These are phyloP conservation scores for Trichocomaceae sp. DNA, from an alignment of 2,329 filamentous ascomycete species.

Conservation along the genomic window DNA sequence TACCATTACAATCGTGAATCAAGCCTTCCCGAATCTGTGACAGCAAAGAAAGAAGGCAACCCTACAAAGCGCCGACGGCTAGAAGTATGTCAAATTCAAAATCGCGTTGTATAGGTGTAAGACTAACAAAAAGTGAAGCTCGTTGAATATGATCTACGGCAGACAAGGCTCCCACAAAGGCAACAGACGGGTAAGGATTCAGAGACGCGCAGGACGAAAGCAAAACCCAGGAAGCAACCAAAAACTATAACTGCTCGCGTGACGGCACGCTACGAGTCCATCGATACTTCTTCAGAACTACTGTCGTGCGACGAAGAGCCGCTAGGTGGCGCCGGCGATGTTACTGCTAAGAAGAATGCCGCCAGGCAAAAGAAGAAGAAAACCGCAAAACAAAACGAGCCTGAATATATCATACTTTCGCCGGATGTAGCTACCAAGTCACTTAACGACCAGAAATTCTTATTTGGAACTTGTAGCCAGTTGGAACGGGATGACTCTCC, in stretches of 20 bases:
- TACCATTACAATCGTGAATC: constrained; percentile 33
- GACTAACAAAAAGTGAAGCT: constrained; percentile 1
- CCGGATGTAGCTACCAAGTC: constrained; percentile 62
- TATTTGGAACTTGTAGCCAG: constrained; percentile 84
- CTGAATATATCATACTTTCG: constrained; percentile 57
- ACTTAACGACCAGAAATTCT: constrained; percentile 63
- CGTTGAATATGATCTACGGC: constrained; percentile 5
- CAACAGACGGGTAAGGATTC: constrained; percentile 1
- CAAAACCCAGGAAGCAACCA: constrained; percentile 58
- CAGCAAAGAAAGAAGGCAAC: constrained; percentile 16
- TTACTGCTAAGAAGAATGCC: constrained; percentile 8
- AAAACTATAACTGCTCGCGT: constrained; percentile 73
- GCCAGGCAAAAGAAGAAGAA: constrained; percentile 15
- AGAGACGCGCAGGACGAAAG: not conserved
- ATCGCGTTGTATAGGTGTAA: not conserved
- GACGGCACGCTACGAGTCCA: constrained; percentile 59
- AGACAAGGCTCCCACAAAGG: not conserved
- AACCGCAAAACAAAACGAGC: constrained; percentile 22
- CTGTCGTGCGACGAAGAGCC: constrained; percentile 15
- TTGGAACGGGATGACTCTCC: constrained; percentile 67
- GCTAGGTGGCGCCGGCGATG: not conserved
- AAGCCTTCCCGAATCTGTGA: constrained; percentile 14
- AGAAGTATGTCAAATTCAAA: constrained; percentile 25
- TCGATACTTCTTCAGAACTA: constrained; percentile 22
- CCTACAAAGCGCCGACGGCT: constrained; percentile 34